These are phyloP conservation scores for Pichia sp. DNA, from an alignment of 1,139 yeast genomes.

Conservation along the genomic window DNA sequence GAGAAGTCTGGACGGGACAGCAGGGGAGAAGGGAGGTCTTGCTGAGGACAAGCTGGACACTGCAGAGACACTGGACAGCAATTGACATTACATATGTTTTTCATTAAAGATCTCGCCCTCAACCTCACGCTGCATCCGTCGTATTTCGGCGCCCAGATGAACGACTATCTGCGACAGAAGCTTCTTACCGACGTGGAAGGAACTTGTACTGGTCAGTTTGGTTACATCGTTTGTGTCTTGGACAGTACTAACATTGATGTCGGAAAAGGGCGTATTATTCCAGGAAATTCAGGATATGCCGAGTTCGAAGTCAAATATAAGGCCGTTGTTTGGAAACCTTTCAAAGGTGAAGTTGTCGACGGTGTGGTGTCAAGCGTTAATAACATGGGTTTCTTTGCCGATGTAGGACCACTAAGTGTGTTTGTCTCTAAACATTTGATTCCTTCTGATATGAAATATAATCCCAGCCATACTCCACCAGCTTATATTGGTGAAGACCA, in stretches of 20 bases:
- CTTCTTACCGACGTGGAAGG: constrained; percentile 95
- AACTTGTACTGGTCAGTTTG: constrained; percentile 97
- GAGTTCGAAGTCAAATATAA: constrained; percentile 94
- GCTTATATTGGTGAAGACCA: constrained; percentile 97
- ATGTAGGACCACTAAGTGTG: constrained; percentile 94
- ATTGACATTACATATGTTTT: constrained; percentile 21
- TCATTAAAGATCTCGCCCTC: constrained; percentile 78
- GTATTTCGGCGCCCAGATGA: constrained; percentile 96
- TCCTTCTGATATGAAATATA: constrained; percentile 89
- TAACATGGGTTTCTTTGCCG: constrained; percentile 96
- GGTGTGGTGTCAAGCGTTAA: constrained; percentile 92
- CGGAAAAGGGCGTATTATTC: constrained; percentile 88
- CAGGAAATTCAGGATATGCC: constrained; percentile 82
- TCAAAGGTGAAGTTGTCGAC: constrained; percentile 97
- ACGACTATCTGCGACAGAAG: constrained; percentile 82
- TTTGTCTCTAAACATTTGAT: constrained; percentile 92
- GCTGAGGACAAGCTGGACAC: too few relatives aligned
- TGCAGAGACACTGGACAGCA: too few relatives aligned
- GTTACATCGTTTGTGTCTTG: constrained; percentile 91
- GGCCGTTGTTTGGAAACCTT: constrained; percentile 98
- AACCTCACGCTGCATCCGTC: constrained; percentile 95
- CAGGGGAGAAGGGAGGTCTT: too few relatives aligned
- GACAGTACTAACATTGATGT: constrained; percentile 94
- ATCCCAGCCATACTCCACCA: constrained; percentile 96
- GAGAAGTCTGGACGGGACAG: too few relatives aligned